A percentile compares a stretch with the other conserved stretches of the same genome.
phyloP scores from a whole-genome alignment of 257 asterid genomes.

The Nicotiana paniculata region DNA sequence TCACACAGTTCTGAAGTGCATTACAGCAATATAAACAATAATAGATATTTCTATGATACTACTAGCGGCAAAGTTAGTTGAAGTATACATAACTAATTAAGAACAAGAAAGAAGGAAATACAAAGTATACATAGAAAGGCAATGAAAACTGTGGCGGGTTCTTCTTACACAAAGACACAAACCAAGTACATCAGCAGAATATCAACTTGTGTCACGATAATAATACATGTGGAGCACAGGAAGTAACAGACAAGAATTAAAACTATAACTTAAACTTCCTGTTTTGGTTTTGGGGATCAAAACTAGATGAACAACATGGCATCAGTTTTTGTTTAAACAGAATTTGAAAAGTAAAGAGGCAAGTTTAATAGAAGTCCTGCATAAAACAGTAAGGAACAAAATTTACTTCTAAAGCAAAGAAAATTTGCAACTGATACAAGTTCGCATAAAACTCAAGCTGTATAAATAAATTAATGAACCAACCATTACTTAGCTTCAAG shows the following conservation, averaged over 20 bases:
- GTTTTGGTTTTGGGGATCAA: neutral
- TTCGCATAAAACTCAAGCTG: neutral
- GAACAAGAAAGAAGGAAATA: neutral
- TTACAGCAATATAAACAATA: neutral
- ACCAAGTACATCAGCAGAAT: neutral
- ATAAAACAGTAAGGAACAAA: neutral
- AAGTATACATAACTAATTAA: neutral
- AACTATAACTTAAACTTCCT: neutral
- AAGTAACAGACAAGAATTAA: neutral
- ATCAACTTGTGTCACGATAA: neutral
- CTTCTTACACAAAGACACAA: neutral
- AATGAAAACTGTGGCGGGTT: neutral
- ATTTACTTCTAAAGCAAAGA: neutral
- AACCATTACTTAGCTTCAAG: neutral
- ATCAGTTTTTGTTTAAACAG: neutral
- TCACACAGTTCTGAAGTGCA: constrained; percentile 1
- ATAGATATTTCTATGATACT: neutral
- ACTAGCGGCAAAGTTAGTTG: neutral
- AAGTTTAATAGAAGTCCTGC: neutral
- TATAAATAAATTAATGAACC: neutral
- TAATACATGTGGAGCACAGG: neutral
- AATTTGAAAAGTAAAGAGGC: neutral
- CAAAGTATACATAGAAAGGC: neutral
- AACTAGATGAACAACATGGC: neutral
- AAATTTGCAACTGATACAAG: neutral